Conservation (phyloP, 163 green algal species). For the Volvox carteri region DNA sequence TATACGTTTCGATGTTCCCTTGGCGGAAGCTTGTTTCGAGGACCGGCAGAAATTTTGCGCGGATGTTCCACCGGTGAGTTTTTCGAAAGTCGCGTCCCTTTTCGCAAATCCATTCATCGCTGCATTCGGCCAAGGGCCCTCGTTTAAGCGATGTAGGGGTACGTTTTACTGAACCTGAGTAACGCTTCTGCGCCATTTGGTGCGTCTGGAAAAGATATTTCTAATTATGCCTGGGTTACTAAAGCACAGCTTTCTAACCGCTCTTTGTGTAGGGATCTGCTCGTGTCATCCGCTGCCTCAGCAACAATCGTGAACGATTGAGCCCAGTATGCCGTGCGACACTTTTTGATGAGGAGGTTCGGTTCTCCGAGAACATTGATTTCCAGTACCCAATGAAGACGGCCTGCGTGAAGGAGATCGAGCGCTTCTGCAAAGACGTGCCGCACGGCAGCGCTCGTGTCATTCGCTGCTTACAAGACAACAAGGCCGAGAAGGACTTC, state of each 20-base stretch:
- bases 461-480: slow-evolving; percentile 79
- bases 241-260: too few species aligned
- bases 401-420: slow-evolving; percentile 76
- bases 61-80: slow-evolving; percentile 69
- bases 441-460: slow-evolving; percentile 77
- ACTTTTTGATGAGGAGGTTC: slow-evolving; percentile 86
- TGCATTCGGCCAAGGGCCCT: too few species aligned
- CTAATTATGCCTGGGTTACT: too few species aligned
- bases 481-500: slow-evolving; percentile 74
- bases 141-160: too few species aligned
- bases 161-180: too few species aligned
- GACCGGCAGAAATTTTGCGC: slow-evolving; percentile 73
- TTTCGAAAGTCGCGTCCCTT: too few species aligned
- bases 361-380: slow-evolving; percentile 86
- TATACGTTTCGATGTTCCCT: slow-evolving; percentile 75
- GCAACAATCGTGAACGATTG: slow-evolving; percentile 74
- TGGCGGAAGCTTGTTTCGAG: slow-evolving; percentile 71
- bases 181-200: too few species aligned
- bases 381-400: slow-evolving; percentile 90
- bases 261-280: slow-evolving; percentile 67
- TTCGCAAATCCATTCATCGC: too few species aligned
- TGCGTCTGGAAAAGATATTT: too few species aligned
- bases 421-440: slow-evolving; percentile 78
- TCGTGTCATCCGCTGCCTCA: slow-evolving; percentile 81
- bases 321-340: slow-evolving; percentile 73